A percentile compares a stretch with the other conserved stretches of the same genome.
Conservation (phyloP, 2,329 filamentous ascomycete genomes). For the Fusarium camptoceras region DNA sequence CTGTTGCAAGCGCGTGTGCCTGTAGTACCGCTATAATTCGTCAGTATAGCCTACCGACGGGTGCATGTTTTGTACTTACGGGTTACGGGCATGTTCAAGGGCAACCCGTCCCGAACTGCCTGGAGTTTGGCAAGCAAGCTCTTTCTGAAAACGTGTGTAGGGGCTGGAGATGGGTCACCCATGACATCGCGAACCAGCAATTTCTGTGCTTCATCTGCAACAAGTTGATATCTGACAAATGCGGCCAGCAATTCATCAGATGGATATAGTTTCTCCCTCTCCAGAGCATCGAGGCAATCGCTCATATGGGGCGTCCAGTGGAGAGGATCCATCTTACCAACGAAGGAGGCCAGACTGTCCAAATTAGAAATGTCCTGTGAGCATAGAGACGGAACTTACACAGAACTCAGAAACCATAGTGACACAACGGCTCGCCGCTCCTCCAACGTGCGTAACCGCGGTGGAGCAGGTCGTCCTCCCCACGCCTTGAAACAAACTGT, state of each 20-base stretch:
- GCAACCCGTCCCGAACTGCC: conserved; percentile 42
- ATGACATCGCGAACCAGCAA: conserved; percentile 49
- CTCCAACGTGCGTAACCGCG: conserved; percentile 58
- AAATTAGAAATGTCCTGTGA: conserved; percentile 10
- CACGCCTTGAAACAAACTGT: conserved; percentile 53
- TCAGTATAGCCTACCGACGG: conserved; percentile 8
- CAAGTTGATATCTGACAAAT: conserved; percentile 53
- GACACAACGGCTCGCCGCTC: conserved; percentile 62
- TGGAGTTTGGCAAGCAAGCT: conserved; percentile 47
- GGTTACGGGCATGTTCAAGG: conserved; percentile 42
- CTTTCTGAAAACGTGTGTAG: conserved; percentile 51
- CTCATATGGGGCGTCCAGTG: conserved; percentile 70
- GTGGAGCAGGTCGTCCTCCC: conserved; percentile 45
- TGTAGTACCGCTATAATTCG: conserved; percentile 46
- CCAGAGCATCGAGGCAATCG: conserved; percentile 63
- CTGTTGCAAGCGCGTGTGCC: conserved; percentile 47
- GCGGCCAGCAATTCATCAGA: conserved; percentile 61
- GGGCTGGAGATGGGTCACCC: conserved; percentile 43
- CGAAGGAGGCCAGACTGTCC: conserved; percentile 52
- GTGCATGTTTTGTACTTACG: conserved; percentile 40
- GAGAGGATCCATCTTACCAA: conserved; percentile 63
- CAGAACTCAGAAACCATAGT: conserved; percentile 57
- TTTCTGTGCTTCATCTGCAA: conserved; percentile 55
- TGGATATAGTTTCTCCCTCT: conserved; percentile 58
- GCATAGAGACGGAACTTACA: conserved; percentile 43